Evolutionary conservation across 305 asterid species (phyloP).

Genomic region (Petunia hybrid): DNA sequence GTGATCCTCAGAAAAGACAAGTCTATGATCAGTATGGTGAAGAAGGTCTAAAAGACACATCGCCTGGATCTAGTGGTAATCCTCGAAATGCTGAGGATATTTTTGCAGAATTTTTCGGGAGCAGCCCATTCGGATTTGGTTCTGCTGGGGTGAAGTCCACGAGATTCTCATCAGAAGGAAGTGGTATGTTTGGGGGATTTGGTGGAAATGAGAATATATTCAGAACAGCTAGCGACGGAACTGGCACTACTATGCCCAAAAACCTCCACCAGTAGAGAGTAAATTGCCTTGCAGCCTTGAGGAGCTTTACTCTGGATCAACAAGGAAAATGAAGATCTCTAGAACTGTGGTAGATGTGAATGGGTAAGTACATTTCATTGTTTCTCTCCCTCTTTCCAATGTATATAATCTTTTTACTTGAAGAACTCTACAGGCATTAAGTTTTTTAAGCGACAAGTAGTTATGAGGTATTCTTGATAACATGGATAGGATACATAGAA

Average conservation of each 20-base stretch:
- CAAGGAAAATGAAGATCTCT: slow-evolving; percentile 72
- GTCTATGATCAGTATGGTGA: slow-evolving; percentile 71
- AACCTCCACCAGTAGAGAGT: slow-evolving; percentile 66
- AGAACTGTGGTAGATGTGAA: slow-evolving; percentile 48
- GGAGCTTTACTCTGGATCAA: slow-evolving; percentile 72
- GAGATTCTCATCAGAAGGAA: slow-evolving; percentile 63
- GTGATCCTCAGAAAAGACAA: slow-evolving; percentile 73
- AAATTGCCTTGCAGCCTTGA: slow-evolving; percentile 67
- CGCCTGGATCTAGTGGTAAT: slow-evolving; percentile 40
- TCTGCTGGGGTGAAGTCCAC: slow-evolving; percentile 65
- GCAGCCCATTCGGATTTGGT: slow-evolving; percentile 80
- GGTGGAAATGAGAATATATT: slow-evolving; percentile 51
- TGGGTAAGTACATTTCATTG: slow-evolving; percentile 50
- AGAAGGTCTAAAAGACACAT: slow-evolving; percentile 48
- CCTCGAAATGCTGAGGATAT: slow-evolving; percentile 63
- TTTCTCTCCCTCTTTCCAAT: background rate
- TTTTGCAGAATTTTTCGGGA: slow-evolving; percentile 65
- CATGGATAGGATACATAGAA: no score
- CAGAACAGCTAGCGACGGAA: slow-evolving; percentile 56
- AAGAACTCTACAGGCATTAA: background rate
- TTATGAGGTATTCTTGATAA: background rate
- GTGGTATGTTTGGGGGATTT: slow-evolving; percentile 53
- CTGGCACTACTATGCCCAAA: slow-evolving; percentile 49
- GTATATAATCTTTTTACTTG: background rate
- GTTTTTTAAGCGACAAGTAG: background rate